phyloP scores from a whole-genome alignment of 148 eudicot species.

The Linanthus parryae region DNA sequence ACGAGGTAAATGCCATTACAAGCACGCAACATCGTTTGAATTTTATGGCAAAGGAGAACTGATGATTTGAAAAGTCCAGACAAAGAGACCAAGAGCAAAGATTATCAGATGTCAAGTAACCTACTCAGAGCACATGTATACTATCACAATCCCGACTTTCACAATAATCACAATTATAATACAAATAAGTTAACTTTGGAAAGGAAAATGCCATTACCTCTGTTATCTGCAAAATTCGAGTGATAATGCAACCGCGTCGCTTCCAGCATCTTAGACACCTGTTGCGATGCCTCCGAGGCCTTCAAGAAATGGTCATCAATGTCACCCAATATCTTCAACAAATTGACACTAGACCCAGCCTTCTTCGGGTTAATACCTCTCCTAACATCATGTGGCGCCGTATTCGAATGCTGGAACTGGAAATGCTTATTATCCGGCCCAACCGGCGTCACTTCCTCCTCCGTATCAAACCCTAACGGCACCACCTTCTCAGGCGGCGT shows the following conservation, averaged over 20 bases:
- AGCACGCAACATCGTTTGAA: no score
- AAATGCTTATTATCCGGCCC: slow-evolving; percentile 42
- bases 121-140: no score
- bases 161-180: background rate
- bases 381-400: slow-evolving; percentile 58
- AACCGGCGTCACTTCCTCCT: slow-evolving; percentile 44
- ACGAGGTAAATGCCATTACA: no score
- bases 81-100: no score
- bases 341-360: slow-evolving; percentile 46
- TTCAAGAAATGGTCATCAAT: slow-evolving; percentile 90
- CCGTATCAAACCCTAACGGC: slow-evolving; percentile 25
- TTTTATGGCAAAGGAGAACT: no score
- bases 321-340: slow-evolving; percentile 63
- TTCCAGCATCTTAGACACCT: slow-evolving; percentile 90
- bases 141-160: no score
- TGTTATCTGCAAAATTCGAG: slow-evolving; percentile 83
- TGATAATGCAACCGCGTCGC: slow-evolving; percentile 89
- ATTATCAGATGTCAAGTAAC: no score
- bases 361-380: slow-evolving; percentile 16
- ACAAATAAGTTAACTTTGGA: background rate
- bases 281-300: slow-evolving; percentile 83
- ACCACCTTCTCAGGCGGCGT: slow-evolving; percentile 34
- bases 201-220: slow-evolving; percentile 45
- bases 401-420: slow-evolving; percentile 79
- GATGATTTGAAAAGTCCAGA: no score